These are phyloP conservation scores for Trichosporon sp. DNA, from an alignment of 1,284 basidiomycete genomes.

Conservation along the genomic window DNA sequence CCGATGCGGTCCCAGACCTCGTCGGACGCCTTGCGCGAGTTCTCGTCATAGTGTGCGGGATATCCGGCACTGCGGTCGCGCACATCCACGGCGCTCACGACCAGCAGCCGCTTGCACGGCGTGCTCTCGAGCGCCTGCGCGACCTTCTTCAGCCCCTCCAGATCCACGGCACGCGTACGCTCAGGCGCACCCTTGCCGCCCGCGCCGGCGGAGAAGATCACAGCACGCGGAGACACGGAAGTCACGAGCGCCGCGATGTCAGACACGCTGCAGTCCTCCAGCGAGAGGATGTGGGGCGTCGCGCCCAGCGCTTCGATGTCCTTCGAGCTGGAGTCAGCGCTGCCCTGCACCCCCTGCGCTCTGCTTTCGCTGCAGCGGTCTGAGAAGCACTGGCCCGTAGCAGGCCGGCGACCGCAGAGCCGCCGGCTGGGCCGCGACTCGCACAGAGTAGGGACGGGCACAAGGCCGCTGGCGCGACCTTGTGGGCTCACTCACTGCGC, in stretches of 20 bases:
- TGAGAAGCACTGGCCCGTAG: too few species aligned
- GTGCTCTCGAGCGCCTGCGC: conserved; percentile 64
- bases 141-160: conserved; percentile 65
- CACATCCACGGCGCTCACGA: conserved; percentile 64
- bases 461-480: too few species aligned
- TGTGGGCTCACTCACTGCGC: conserved; percentile 33
- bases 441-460: too few species aligned
- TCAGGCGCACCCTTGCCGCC: conserved; percentile 63
- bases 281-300: conserved; percentile 58
- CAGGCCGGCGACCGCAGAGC: too few species aligned
- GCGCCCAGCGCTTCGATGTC: conserved; percentile 56
- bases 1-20: conserved; percentile 50
- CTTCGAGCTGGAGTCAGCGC: conserved; percentile 29
- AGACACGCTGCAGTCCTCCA: conserved; percentile 57
- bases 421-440: too few species aligned
- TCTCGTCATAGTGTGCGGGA: conserved; percentile 56
- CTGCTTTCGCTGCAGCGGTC: too few species aligned
- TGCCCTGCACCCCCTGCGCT: too few species aligned
- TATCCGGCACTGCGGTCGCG: conserved; percentile 51
- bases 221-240: conserved; percentile 54
- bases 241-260: conserved; percentile 57
- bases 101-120: conserved; percentile 53
- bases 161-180: conserved; percentile 64
- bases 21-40: conserved; percentile 50
- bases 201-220: conserved; percentile 66